These are phyloP conservation scores for Elaeis oleifera DNA, from an alignment of 202 grass and related monocot species.

Conservation along the genomic window DNA sequence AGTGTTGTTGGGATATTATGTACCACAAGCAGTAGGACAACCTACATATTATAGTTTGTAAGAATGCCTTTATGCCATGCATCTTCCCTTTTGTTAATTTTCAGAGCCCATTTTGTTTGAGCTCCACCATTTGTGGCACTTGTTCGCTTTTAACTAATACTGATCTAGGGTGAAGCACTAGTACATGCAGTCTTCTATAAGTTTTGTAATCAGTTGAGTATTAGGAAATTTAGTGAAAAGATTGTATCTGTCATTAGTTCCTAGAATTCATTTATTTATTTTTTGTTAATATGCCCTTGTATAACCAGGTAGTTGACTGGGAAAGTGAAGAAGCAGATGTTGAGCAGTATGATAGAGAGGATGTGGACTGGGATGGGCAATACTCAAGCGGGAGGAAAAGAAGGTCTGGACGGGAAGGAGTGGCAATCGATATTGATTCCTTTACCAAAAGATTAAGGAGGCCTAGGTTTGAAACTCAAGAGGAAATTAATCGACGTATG, in stretches of 20 bases:
- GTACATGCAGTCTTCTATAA: no score
- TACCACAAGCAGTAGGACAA: no score
- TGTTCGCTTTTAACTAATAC: no score
- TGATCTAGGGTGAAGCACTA: no score
- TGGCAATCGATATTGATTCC: slow-evolving; percentile 82
- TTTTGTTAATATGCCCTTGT: slow-evolving; percentile 7
- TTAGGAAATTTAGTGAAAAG: no score
- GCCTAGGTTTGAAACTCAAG: slow-evolving; percentile 81
- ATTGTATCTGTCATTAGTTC: neutral
- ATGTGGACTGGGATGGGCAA: slow-evolving; percentile 97
- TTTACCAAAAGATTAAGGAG: slow-evolving; percentile 72
- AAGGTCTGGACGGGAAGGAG: slow-evolving; percentile 45
- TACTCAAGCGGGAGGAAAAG: slow-evolving; percentile 96
- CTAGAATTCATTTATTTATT: neutral
- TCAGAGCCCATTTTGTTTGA: neutral
- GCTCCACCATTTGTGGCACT: no score
- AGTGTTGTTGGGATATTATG: no score
- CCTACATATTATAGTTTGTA: no score
- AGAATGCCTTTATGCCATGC: no score
- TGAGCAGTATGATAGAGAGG: slow-evolving; percentile 85
- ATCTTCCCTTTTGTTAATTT: slow-evolving; percentile 2
- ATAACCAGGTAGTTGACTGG: slow-evolving; percentile 77
- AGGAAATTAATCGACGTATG: slow-evolving; percentile 96
- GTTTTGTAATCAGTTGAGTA: no score
- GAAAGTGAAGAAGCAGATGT: slow-evolving; percentile 85